Evolutionary conservation across 108 stramenopile species (phyloP), one percentile per base, ranked within the genome.

Genomic region (Skeletonema tropicum): DNA sequence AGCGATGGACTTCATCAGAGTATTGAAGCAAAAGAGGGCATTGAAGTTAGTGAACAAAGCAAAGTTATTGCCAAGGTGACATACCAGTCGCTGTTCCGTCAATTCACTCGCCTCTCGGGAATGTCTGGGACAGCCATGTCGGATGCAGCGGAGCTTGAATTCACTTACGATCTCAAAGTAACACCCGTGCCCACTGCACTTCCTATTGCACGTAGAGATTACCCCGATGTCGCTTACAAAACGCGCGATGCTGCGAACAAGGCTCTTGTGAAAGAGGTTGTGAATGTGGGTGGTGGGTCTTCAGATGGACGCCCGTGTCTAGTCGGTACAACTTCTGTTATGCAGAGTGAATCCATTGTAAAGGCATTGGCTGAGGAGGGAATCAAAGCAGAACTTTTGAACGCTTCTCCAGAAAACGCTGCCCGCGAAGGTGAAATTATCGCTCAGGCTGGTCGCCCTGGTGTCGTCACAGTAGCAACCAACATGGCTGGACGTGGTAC

Each of bases 401-500:
- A 98, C 86, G 98, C 98, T 3, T 88, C 88, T 2, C 96, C 96
- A 29, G 90, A 97, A 64, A 91, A 95, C 79, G 96, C 96, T 17
- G 84, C 90, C 33, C 84, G 94, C 14, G 98, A 98, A 82, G 87
- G 92, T 48, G 97, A 97, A 82, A 95, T 98, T 68, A 86, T 98
- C 29, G 93, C 95, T 6, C 98, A 98, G 79, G 98, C 98, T 25
- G 98, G 98, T 33, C 87, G 98, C 49, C 76, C 93, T 30, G 97
- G 96, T 29, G 89, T 86, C 12, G 98, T 98, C 29, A 98, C 98
- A 8, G 97, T 98, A 10, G 95, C 96, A 11, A 98, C 98, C n/a
- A 98, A 98, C 83, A 90, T 98, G 97, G 97, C 97, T 10, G 97
- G 98, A 35, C 90, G 95, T 46, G 98, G 98, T 59, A 98, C 98